phyloP scores from a whole-genome alignment of 1,284 basidiomycete species.

The Apiotrichum gracile region DNA sequence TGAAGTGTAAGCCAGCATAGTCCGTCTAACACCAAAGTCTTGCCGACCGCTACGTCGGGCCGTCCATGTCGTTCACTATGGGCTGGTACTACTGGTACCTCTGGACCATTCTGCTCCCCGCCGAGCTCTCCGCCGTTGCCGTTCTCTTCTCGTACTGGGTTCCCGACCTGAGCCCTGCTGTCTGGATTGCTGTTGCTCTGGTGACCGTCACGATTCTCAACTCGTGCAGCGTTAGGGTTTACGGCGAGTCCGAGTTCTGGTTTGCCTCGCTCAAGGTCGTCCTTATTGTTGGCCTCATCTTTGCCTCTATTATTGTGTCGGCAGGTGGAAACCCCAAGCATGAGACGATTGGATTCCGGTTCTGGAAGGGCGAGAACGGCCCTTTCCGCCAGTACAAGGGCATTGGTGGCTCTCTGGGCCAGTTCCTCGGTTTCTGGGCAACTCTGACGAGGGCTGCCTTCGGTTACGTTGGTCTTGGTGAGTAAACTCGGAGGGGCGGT shows the following conservation, averaged over 20 bases:
- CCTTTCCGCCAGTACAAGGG: conserved; percentile 46
- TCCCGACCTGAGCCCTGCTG: conserved; percentile 57
- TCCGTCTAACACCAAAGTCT: conserved; percentile 51
- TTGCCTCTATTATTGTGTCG: conserved; percentile 61
- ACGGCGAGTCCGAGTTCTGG: conserved; percentile 47
- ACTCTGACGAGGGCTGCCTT: conserved; percentile 48
- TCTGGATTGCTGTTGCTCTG: conserved; percentile 67
- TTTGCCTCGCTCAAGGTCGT: conserved; percentile 68
- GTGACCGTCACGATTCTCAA: conserved; percentile 56
- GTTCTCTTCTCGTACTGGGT: conserved; percentile 72
- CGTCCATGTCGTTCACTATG: conserved; percentile 71
- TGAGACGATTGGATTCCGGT: conserved; percentile 47
- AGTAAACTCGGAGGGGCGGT: no score
- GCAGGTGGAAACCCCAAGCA: conserved; percentile 47
- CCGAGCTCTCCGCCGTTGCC: conserved; percentile 69
- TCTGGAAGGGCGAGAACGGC: conserved; percentile 49
- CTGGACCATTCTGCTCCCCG: conserved; percentile 61
- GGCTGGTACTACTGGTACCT: conserved; percentile 81
- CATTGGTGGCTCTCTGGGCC: conserved; percentile 45
- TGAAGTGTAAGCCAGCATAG: no score
- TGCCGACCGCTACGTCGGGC: conserved; percentile 53
- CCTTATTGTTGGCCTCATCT: conserved; percentile 56
- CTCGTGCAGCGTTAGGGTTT: conserved; percentile 56
- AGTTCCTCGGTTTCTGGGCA: conserved; percentile 54
- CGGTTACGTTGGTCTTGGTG: conserved; percentile 35